Conservation (phyloP, 1,284 basidiomycete genomes). For the Takashimella koratensis region DNA sequence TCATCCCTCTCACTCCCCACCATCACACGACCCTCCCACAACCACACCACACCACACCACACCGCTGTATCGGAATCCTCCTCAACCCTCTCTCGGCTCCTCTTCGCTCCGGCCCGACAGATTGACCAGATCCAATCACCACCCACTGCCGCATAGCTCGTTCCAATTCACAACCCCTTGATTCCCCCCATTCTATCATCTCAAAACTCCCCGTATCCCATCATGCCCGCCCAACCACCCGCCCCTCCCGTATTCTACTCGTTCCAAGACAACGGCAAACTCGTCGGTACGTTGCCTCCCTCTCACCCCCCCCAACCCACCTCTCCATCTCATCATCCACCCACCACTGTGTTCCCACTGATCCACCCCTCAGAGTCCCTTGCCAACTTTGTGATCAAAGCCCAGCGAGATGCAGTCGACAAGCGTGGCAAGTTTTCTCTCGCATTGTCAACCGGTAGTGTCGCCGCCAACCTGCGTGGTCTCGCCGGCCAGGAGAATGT, state of each 20-base stretch:
- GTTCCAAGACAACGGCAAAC: conserved; percentile 60
- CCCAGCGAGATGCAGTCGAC: conserved; percentile 86
- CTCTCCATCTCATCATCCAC: not conserved
- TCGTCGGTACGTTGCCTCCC: conserved; percentile 50
- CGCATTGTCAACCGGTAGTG: conserved; percentile 88
- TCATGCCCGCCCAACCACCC: conserved; percentile 51
- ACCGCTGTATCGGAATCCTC: too few species aligned
- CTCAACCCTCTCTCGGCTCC: not conserved
- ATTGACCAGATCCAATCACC: too few species aligned
- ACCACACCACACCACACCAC: too few species aligned
- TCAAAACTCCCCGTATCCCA: not conserved
- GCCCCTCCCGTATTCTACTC: conserved; percentile 68
- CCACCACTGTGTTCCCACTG: not conserved
- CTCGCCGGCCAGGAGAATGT: conserved; percentile 70
- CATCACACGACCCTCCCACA: too few species aligned
- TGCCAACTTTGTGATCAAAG: conserved; percentile 81
- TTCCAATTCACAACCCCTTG: too few species aligned
- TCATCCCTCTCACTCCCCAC: too few species aligned
- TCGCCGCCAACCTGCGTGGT: conserved; percentile 78
- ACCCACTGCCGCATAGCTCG: too few species aligned
- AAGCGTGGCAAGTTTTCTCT: conserved; percentile 90
- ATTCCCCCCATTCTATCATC: not conserved
- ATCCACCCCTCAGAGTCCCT: conserved; percentile 55
- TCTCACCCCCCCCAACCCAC: not conserved
- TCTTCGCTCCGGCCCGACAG: not conserved